Evolutionary conservation across 371 early-diverging fungal species (phyloP), one percentile per base, ranked within the genome.

Genomic region (Lichtheimia hyalospora): DNA sequence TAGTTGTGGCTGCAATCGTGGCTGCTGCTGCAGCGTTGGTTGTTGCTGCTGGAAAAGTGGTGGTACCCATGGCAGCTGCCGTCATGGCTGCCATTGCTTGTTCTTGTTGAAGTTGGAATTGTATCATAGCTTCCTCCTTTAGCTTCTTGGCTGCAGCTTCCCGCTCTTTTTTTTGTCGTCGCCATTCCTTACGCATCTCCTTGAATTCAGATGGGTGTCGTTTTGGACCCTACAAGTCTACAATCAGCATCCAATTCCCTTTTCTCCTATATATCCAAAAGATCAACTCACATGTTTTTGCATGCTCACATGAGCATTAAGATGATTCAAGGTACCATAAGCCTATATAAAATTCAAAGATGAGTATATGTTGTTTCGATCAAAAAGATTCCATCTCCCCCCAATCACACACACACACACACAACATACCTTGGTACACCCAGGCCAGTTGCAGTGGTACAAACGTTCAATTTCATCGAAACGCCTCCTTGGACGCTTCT

Each of bases 261-360:
- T 34, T 34, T 10, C 20, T 49, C 20, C 13, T 24, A 23, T 15
- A 52, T 34, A 34, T 5, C 34, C 34, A 6, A 34, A 34, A 5
- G 34, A 34, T 14, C n/a, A 20, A 55, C 71, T 74, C 74, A 78
- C 90, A 60, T 89, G 90, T 68, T 84, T 85, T 65, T 89, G 90
- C 88, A 89, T 86, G 61, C 71, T 76, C 20, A 89, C 85, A 69
- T 89, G 90, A 1, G 87, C 85, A 63, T 89, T 89, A 50, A 89
- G 64, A 62, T 89, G 87, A 64, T 89, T 89, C 41, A 89, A 63
- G 10, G 90, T 89, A 5, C 90, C 90, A 63, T 89, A 89, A 16
- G 83, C 69, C 68, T 34, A 34, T 34, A 34, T 34, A 34, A 2
- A 6, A 34, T 34, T 34, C 34, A 34, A 1, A 3, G 4, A 34